Conservation (phyloP, 768 basidiomycete species). For the Phlebiopsis flavidoalba region DNA sequence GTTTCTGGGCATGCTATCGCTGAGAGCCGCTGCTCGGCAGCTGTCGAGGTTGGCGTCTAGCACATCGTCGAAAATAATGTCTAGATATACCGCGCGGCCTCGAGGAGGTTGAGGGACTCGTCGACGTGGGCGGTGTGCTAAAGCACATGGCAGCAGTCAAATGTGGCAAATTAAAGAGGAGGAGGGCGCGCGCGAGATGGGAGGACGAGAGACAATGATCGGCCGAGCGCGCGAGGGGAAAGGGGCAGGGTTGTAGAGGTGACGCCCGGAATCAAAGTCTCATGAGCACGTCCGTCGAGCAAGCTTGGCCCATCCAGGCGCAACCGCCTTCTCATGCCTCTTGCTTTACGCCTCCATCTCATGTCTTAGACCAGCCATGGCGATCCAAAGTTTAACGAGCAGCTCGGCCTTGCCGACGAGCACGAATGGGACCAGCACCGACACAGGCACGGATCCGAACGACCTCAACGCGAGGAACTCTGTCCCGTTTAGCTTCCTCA, state of each 20-base stretch:
- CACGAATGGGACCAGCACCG: neutral
- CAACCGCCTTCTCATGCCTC: neutral
- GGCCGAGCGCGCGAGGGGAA: neutral
- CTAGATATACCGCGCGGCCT: neutral
- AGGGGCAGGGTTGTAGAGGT: neutral
- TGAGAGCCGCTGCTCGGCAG: too few species aligned
- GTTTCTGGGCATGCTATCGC: neutral
- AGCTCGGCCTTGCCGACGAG: neutral
- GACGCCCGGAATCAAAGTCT: neutral
- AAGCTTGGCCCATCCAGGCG: neutral
- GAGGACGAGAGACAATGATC: too few species aligned
- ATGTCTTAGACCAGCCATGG: constrained; percentile 4
- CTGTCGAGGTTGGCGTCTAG: neutral
- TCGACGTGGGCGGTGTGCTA: too few species aligned
- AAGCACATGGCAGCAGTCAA: too few species aligned
- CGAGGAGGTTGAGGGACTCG: too few species aligned
- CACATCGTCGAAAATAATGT: neutral
- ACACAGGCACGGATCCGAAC: neutral
- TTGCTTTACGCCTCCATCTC: neutral
- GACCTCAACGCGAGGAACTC: constrained; percentile 12
- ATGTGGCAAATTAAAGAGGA: too few species aligned
- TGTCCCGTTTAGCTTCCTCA: constrained; percentile 27
- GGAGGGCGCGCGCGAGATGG: neutral
- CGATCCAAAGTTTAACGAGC: constrained; percentile 7
- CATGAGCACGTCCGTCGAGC: neutral